Base-by-base conservation (phyloP, 2,329 filamentous ascomycete genomes). In the Penicillium capsulatum region DNA sequence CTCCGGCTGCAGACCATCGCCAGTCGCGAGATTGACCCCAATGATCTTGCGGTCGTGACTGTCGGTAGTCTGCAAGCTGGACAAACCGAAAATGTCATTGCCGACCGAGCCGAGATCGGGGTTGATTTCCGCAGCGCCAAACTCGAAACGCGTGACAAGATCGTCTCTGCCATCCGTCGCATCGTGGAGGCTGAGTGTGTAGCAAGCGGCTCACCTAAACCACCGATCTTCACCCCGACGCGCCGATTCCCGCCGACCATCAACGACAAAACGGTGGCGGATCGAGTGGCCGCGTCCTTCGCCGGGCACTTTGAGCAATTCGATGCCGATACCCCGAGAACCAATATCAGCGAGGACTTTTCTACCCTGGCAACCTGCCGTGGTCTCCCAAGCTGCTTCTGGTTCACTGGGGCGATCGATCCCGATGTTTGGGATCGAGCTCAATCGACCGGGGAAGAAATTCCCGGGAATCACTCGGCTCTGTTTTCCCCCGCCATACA, bases 1-100 rank as follows among this genome's bases (percentile, higher is more conserved):
- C 58, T 79, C 11, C 63, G 76, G 13, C 63, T 82, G n/a, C 79
- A 82, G 57, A 71, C 69, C n/a, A 74, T 82, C 26, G 75, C 78
- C 17, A 68, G 69, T 15, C 64, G 78, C 7, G 77, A 80, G 57
- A 61, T 76, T 3, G 67, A 76, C 38, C 77, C 29, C 44, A 66
- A 20, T 16, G 76, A 81, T 40, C 63, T 71, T 9, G 75, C 70
- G 9, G 79, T 81, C 6, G 66, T 82, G 6, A 81, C 77, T 0
- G 75, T 80, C 5, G 76, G 75, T 7, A 71, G 69, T 36, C 58
- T 81, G n/a, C 71, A 79, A 43, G 77, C 75, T 0, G 79, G 79
- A 1, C 70, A 77, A 45, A 71, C 75, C 1, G 77, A 80, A 55
- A 82, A 81, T 50, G 71, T 82, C 39, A 80, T 82, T 37, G 66